Percentiles rank a stretch among this genome's conserved stretches.
These are phyloP conservation scores for Carpinus fangiana DNA, from an alignment of 306 rosid genomes.

Conservation along the genomic window DNA sequence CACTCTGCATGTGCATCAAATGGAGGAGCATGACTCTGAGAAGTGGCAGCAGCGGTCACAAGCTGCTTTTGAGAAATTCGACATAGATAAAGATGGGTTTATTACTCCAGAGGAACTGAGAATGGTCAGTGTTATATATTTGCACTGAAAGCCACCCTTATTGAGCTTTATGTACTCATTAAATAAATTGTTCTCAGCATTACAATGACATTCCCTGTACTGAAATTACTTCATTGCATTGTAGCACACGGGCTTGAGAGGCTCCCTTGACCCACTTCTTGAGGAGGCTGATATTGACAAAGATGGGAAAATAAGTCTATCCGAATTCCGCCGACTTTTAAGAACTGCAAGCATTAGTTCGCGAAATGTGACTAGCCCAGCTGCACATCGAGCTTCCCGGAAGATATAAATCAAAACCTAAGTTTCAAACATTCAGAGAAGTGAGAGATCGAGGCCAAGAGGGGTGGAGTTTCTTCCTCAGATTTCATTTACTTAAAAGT, in stretches of 20 bases:
- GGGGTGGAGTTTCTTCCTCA: slow-evolving; percentile 33
- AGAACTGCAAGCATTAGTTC: slow-evolving; percentile 94
- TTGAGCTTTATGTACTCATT: slow-evolving; percentile 9
- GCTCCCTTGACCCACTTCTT: slow-evolving; percentile 82
- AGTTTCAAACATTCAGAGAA: slow-evolving; percentile 30
- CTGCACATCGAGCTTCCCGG: slow-evolving; percentile 23
- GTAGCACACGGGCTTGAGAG: slow-evolving; percentile 87
- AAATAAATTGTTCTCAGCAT: not conserved
- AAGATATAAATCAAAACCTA: slow-evolving; percentile 42
- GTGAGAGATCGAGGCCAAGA: slow-evolving; percentile 25
- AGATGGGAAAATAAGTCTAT: slow-evolving; percentile 89
- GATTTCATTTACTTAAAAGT: slow-evolving; percentile 20
- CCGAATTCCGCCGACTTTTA: slow-evolving; percentile 85
- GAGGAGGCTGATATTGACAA: slow-evolving; percentile 97
- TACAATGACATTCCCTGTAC: slow-evolving; percentile 18
- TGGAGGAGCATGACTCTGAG: slow-evolving; percentile 93
- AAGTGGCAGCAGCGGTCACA: slow-evolving; percentile 85
- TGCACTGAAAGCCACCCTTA: not conserved
- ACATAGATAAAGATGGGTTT: slow-evolving; percentile 84
- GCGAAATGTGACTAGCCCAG: slow-evolving; percentile 45
- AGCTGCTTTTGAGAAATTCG: slow-evolving; percentile 94
- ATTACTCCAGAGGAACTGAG: slow-evolving; percentile 96
- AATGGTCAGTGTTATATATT: slow-evolving; percentile 62
- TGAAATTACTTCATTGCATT: slow-evolving; percentile 22
- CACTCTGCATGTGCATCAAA: slow-evolving; percentile 86